These are phyloP conservation scores for Blastomyces gilchristii DNA, from an alignment of 2,329 filamentous ascomycete species.

Conservation along the genomic window DNA sequence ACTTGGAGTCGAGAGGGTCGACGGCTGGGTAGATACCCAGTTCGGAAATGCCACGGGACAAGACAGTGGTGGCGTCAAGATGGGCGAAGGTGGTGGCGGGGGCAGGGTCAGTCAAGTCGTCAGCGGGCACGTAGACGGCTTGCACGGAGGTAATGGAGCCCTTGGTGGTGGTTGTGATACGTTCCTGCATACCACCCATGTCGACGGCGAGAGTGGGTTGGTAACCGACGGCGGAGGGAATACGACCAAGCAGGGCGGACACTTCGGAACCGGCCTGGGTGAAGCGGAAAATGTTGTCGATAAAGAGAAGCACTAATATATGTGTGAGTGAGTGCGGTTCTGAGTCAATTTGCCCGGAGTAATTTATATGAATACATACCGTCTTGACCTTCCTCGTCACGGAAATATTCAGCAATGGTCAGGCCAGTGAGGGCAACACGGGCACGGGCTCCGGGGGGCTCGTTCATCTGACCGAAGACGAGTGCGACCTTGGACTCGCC, in stretches of 20 bases:
- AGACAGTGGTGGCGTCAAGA: constrained; percentile 99
- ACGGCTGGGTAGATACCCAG: constrained; percentile 99
- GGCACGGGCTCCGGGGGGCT: constrained; percentile 97
- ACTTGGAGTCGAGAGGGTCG: constrained; percentile 99
- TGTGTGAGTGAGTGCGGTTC: constrained; percentile 15
- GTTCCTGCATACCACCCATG: constrained; percentile 99
- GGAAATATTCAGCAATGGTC: constrained; percentile 63
- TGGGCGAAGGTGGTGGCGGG: constrained; percentile 99
- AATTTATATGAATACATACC: constrained; percentile 40
- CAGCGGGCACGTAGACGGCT: constrained; percentile 99
- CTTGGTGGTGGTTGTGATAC: constrained; percentile 99
- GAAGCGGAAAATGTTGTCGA: constrained; percentile 99
- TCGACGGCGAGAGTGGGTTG: constrained; percentile 96
- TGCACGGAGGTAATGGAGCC: constrained; percentile 99
- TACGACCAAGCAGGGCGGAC: constrained; percentile 98
- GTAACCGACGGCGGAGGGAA: constrained; percentile 99
- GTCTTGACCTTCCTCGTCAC: constrained; percentile 74
- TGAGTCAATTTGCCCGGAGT: background rate
- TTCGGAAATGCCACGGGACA: constrained; percentile 99
- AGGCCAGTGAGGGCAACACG: constrained; percentile 96
- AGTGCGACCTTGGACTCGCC: constrained; percentile 99
- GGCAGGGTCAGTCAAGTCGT: constrained; percentile 99
- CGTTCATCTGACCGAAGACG: constrained; percentile 99
- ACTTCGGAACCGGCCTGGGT: constrained; percentile 99
- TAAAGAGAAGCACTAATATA: constrained; percentile 79